These are phyloP conservation scores for Galerina sulciceps DNA, from an alignment of 768 basidiomycete species.

Conservation along the genomic window DNA sequence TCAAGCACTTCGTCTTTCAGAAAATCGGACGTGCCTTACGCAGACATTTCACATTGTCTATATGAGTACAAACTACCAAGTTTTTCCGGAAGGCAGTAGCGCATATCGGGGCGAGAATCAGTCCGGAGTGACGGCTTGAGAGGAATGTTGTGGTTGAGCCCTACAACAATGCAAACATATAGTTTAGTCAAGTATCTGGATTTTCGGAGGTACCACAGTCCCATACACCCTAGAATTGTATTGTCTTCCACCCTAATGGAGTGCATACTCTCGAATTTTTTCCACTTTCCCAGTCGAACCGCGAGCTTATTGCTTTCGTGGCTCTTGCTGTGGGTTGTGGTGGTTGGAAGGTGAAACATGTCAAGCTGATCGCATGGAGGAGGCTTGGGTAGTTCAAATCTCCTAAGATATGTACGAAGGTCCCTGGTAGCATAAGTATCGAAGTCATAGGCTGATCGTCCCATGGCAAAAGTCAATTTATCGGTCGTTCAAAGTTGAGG, in stretches of 20 bases:
- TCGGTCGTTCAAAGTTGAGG: background rate
- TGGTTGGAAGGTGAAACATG: constrained; percentile 34
- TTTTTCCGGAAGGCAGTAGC: constrained; percentile 4
- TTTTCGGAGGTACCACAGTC: background rate
- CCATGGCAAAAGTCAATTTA: constrained; percentile 13
- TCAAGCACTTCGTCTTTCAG: constrained; percentile 8
- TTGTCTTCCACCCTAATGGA: constrained; percentile 28
- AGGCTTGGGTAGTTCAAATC: constrained; percentile 45
- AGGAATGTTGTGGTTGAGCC: constrained; percentile 7
- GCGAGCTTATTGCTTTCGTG: constrained; percentile 44
- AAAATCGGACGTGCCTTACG: constrained; percentile 8
- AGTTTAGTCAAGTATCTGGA: background rate
- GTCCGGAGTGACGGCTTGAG: background rate
- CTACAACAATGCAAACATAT: background rate
- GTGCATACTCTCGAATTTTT: constrained; percentile 55
- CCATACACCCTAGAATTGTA: constrained; percentile 1
- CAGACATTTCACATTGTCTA: constrained; percentile 30
- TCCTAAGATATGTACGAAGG: constrained; percentile 50
- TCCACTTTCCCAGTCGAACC: constrained; percentile 50
- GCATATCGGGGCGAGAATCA: background rate
- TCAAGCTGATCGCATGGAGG: constrained; percentile 28
- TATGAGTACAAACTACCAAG: constrained; percentile 10
- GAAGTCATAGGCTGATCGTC: constrained; percentile 26
- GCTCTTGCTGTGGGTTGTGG: constrained; percentile 40
- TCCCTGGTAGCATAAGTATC: constrained; percentile 41